Evolutionary conservation across 805 yeast genomes (phyloP), one percentile per base, ranked within the genome.

Genomic region (Priceomyces fermenticarens): DNA sequence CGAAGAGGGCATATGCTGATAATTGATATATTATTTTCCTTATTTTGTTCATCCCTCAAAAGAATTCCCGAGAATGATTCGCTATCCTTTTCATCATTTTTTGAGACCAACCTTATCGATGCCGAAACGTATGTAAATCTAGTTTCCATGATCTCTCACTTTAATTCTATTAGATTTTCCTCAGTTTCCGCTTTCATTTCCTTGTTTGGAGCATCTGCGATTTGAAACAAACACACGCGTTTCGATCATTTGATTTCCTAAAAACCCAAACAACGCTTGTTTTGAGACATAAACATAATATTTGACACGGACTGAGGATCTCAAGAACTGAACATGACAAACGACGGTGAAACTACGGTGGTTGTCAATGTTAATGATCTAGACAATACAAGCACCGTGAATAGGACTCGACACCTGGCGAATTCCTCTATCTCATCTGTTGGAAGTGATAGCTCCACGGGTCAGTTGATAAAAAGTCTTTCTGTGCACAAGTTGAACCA

Each of bases 1-100:
- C 17, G 36, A 27, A 28, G 20, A 7, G 58, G 50, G 35, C 46
- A 45, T 7, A 54, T 32, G 2, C 57, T 45, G 4, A 59, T 27
- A 10, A 48, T 47, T 31, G 46, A 51, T 35, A 51, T 52, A 2
- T 30, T n/a, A 8, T 12, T 11, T 12, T 26, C 30, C n/a, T 11
- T 17, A 10, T 23, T 10, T 7, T 40, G 41, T 12, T 16, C 27
- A 10, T 39, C 35, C 6, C 48, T 46, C 10, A 58, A 26, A 31
- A 47, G 48, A 3, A 57, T 45, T 8, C 66, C 66, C 2, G 65
- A 58, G 31, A 39, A 13, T 4, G 54, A 58, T 31, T 49, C 42
- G 3, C 39, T 38, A 2, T 49, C 53, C 4, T 42, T 40, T 2
- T 45, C 44, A n/a, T 47, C 53, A 8, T 42, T 43, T 2, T 45